Evolutionary conservation across 1,139 yeast genomes (phyloP), one percentile per base, ranked within the genome.

Genomic region (Hyphopichia pseudoburtonii): DNA sequence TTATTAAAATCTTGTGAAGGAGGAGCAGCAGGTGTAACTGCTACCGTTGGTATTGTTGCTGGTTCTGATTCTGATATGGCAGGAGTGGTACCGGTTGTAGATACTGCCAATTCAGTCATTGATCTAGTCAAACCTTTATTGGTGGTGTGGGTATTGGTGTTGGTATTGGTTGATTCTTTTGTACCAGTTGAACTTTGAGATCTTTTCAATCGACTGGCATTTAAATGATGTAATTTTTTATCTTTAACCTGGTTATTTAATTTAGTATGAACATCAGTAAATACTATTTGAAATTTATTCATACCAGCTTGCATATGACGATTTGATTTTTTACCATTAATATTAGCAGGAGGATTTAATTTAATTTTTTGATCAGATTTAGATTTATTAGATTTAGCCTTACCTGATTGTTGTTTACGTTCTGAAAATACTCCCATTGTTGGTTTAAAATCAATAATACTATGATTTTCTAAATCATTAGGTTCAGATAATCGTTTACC

Each of bases 281-380:
- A 67, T 1, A 76, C 76, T 41, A 76, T 76, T 51, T 76, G 81
- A 49, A 76, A 76, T 52, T 72, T 71, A 47, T 66, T 69, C 68
- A 70, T 67, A 8, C 75, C 75, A 4, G 67, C 67, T 52, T 65
- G 71, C 72, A 66, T 66, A 1, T 66, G 59, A 45, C 56, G 60
- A 30, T 47, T 45, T 23, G 34, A 38, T 24, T 33, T 31, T 33
- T 40, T 33, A 6, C 12, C 9, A 3, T 16, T 16, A 5, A 18
- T n/a, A 16, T 5, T 15, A 8, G 14, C 16, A 15, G 29, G 31
- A 30, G 16, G 17, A 11, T 16, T 17, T 18, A 19, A 30, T 33
- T 23, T 23, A 14, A 23, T 7, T 21, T 21, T 7, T 21, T 21
- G 9, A 10, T 23, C n/a, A 23, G 21, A 12, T 17, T 36, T 32